These are phyloP conservation scores for Gossypium rotundifolium DNA, from an alignment of 345 rosid genomes.

Conservation along the genomic window DNA sequence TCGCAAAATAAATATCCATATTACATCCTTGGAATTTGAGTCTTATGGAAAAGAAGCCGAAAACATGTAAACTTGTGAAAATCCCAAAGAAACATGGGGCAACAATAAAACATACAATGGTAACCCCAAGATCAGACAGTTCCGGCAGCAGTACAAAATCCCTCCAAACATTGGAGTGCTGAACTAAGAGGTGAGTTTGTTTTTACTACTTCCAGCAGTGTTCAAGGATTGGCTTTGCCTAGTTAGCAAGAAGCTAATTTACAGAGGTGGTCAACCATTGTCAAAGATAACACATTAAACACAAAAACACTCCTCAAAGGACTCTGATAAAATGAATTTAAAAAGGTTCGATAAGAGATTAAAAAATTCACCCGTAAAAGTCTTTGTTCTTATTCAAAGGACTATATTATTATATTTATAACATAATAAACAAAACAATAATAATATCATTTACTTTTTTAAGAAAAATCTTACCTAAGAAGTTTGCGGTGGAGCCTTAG, in stretches of 20 bases:
- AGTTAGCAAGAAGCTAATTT: background rate
- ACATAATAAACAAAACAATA: constrained; percentile 12
- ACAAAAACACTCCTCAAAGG: background rate
- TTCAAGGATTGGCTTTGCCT: background rate
- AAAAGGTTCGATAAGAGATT: background rate
- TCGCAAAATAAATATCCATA: no score
- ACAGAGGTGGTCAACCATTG: background rate
- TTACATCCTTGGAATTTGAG: no score
- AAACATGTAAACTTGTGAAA: background rate
- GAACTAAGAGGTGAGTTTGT: background rate
- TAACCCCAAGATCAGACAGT: background rate
- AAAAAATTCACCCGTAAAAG: constrained; percentile 10
- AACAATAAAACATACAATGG: background rate
- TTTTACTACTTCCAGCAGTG: background rate
- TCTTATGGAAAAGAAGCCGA: background rate
- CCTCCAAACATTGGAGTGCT: background rate
- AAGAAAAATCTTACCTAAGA: constrained; percentile 11
- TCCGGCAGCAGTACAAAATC: background rate
- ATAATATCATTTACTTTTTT: background rate
- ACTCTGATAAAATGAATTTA: background rate
- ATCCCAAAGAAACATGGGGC: background rate
- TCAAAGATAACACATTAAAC: background rate
- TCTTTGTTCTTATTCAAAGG: constrained; percentile 15
- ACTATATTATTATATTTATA: background rate
- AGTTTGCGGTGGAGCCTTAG: constrained; percentile 24